Percentiles rank a stretch among this genome's conserved stretches.
Evolutionary conservation across 805 yeast species (phyloP).

Genomic region (Tetrapisispora pingtungensis): DNA sequence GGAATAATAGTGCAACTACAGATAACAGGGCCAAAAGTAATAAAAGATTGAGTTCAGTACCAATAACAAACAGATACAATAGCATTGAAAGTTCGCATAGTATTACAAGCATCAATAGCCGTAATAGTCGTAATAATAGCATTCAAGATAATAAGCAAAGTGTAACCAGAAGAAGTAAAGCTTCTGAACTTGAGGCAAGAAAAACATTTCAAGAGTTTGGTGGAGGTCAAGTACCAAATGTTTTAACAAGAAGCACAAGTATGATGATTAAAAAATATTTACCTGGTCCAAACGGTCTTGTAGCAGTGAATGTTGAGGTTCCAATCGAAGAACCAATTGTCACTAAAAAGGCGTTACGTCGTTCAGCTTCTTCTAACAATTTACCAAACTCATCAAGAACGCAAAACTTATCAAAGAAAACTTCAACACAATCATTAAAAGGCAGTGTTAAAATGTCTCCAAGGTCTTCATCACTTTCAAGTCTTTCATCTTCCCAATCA

Average conservation of each 20-base stretch:
- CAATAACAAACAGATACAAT: not conserved
- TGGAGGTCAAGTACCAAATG: constrained; percentile 19
- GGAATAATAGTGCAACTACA: constrained; percentile 4
- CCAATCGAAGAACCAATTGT: constrained; percentile 31
- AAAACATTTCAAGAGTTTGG: constrained; percentile 28
- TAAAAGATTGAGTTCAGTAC: not conserved
- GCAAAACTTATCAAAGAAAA: constrained; percentile 4
- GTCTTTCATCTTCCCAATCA: not conserved
- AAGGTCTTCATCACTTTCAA: not conserved
- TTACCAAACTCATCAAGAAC: not conserved
- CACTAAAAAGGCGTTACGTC: constrained; percentile 5
- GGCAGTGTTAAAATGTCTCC: not conserved
- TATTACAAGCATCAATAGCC: not conserved
- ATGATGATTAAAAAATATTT: constrained; percentile 54
- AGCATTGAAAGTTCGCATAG: constrained; percentile 1
- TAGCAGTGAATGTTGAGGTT: constrained; percentile 47
- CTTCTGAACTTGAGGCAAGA: constrained; percentile 17
- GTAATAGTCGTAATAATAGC: not conserved
- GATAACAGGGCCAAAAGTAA: constrained; percentile 13
- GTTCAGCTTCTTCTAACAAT: constrained; percentile 10
- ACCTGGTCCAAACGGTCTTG: constrained; percentile 65
- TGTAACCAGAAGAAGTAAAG: not conserved
- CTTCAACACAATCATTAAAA: constrained; percentile 7
- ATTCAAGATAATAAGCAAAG: not conserved
- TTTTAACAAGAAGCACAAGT: constrained; percentile 16